Evolutionary conservation across 805 yeast species (phyloP).

Genomic region (Lachancea quebecensis): DNA sequence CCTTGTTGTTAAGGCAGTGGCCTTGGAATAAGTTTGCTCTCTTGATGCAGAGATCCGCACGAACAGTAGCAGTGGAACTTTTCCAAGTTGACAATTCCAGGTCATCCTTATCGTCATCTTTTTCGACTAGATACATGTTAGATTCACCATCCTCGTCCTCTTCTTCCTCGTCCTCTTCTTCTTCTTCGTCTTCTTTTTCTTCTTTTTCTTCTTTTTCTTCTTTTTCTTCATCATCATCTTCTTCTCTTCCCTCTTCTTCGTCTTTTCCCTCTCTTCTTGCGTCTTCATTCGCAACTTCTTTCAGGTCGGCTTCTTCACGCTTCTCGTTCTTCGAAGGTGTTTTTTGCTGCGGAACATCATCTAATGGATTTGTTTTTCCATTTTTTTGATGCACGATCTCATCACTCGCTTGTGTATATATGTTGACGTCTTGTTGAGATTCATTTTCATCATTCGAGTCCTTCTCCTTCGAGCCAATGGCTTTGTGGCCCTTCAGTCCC

Average conservation of each 20-base stretch:
- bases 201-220: conserved; percentile 24
- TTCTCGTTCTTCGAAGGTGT: background rate
- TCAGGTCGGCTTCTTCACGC: conserved; percentile 21
- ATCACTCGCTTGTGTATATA: too few species aligned
- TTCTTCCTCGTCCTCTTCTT: conserved; percentile 37
- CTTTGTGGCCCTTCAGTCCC: conserved; percentile 38
- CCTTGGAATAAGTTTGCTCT: conserved; percentile 63
- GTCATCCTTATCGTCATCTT: conserved; percentile 58
- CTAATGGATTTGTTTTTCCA: background rate
- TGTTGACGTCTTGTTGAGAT: too few species aligned
- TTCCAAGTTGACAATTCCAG: conserved; percentile 81
- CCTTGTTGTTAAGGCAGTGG: conserved; percentile 52
- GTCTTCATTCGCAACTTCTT: conserved; percentile 25
- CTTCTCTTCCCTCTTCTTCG: conserved; percentile 30
- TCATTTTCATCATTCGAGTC: too few species aligned
- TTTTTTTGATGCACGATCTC: too few species aligned
- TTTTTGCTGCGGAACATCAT: background rate
- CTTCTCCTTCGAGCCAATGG: too few species aligned
- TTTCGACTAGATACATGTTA: conserved; percentile 38
- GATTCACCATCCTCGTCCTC: conserved; percentile 40
- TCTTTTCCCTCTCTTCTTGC: conserved; percentile 10
- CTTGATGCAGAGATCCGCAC: conserved; percentile 67
- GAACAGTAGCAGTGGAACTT: conserved; percentile 65
- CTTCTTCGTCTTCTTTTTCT: conserved; percentile 26
- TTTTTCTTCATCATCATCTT: conserved; percentile 40